A percentile compares a stretch with the other conserved stretches of the same genome.
Evolutionary conservation across 2,329 filamentous ascomycete species (phyloP).

Genomic region (Neocatenulostroma microsporum): DNA sequence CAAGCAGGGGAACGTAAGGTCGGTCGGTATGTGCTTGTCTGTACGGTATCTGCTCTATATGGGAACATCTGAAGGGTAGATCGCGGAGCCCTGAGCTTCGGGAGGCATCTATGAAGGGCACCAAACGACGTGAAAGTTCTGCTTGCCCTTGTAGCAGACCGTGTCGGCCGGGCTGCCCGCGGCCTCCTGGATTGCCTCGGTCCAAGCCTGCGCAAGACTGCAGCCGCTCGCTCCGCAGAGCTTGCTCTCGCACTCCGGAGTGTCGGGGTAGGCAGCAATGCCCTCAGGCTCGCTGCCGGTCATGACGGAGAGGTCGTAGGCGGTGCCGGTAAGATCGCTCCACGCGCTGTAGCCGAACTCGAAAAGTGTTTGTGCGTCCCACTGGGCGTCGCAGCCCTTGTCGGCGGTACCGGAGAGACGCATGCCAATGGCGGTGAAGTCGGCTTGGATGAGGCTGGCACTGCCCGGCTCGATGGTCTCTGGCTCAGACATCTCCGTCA

Average conservation of each 20-base stretch:
- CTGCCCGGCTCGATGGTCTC: slow-evolving; percentile 14
- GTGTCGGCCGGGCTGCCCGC: slow-evolving; percentile 22
- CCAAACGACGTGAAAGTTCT: slow-evolving; percentile 21
- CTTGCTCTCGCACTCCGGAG: slow-evolving; percentile 17
- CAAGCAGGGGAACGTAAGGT: too few species aligned
- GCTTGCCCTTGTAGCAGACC: slow-evolving; percentile 23
- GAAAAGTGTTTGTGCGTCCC: slow-evolving; percentile 20
- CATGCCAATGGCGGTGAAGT: slow-evolving; percentile 19
- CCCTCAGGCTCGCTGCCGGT: slow-evolving; percentile 20
- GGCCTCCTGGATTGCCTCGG: slow-evolving; percentile 17
- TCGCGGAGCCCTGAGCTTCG: too few species aligned
- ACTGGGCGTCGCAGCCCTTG: slow-evolving; percentile 19
- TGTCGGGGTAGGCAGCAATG: slow-evolving; percentile 16
- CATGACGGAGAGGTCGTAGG: slow-evolving; percentile 22
- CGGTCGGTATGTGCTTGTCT: too few species aligned
- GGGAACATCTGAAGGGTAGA: too few species aligned
- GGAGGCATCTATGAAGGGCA: too few species aligned
- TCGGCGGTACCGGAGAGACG: slow-evolving; percentile 23
- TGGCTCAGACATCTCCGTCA: slow-evolving; percentile 16
- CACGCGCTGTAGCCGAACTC: slow-evolving; percentile 22
- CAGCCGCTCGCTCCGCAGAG: slow-evolving; percentile 20
- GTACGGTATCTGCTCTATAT: too few species aligned
- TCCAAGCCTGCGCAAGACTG: slow-evolving; percentile 18
- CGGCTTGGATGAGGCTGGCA: slow-evolving; percentile 13
- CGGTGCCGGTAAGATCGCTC: slow-evolving; percentile 14